Conservation (phyloP, 1,139 yeast genomes). For the Magnusiomyces clavatus region DNA sequence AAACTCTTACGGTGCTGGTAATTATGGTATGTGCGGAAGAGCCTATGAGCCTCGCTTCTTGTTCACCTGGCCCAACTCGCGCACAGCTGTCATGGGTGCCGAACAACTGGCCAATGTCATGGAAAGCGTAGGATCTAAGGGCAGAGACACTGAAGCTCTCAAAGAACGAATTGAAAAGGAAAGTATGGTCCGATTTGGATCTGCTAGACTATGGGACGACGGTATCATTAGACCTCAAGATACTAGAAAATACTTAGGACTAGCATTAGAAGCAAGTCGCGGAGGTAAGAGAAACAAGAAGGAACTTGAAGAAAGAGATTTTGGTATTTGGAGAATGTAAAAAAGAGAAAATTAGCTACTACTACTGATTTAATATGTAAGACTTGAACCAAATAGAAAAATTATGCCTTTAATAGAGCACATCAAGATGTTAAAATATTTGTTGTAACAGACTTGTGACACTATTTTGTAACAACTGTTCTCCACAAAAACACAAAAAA, state of each 20-base stretch:
- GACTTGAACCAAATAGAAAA: no score
- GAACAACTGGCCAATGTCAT: constrained; percentile 32
- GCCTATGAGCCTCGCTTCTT: constrained; percentile 32
- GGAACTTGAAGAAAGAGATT: constrained; percentile 19
- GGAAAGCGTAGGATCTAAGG: constrained; percentile 28
- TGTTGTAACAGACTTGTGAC: no score
- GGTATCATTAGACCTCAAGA: constrained; percentile 31
- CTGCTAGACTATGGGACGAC: constrained; percentile 33
- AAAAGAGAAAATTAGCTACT: no score
- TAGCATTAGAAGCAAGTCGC: constrained; percentile 27
- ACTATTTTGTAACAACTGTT: no score
- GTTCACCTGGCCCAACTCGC: constrained; percentile 33
- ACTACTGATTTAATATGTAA: no score
- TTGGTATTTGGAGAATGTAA: constrained; percentile 33
- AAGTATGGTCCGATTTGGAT: constrained; percentile 27
- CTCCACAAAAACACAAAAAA: no score
- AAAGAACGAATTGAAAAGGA: constrained; percentile 28
- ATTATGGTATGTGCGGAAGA: constrained; percentile 34
- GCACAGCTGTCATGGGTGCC: constrained; percentile 34
- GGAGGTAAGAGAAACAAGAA: constrained; percentile 18
- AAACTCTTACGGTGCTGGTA: constrained; percentile 33
- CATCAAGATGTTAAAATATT: no score
- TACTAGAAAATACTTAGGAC: constrained; percentile 29
- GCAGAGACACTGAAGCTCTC: constrained; percentile 21
- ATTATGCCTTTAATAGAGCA: no score